These are phyloP conservation scores for Stephania japonica DNA, from an alignment of 164 flowering plant genomes.

Conservation along the genomic window DNA sequence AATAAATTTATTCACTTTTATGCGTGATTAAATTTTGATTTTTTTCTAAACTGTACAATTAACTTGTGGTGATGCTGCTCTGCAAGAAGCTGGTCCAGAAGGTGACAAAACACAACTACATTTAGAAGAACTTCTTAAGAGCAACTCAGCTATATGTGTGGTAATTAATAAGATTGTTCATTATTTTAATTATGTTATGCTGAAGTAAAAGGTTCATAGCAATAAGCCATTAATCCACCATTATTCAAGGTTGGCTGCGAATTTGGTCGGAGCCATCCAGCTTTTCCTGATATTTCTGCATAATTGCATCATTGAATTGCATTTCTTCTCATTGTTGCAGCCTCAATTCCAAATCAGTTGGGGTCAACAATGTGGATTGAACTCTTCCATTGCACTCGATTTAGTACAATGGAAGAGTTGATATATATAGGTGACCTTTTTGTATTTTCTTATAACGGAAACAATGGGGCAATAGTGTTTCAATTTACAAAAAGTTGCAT, in stretches of 20 bases:
- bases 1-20: too few species aligned
- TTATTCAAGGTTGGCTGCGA: background rate
- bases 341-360: background rate
- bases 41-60: background rate
- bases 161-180: slow-evolving; percentile 29
- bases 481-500: too few species aligned
- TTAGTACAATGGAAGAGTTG: background rate
- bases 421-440: background rate
- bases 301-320: background rate
- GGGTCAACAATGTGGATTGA: too few species aligned
- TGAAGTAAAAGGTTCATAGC: background rate
- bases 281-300: background rate
- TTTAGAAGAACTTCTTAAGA: slow-evolving; percentile 89
- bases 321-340: background rate
- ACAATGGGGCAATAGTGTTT: too few species aligned
- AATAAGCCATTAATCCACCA: background rate
- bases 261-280: background rate
- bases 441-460: too few species aligned
- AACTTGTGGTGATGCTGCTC: slow-evolving; percentile 7
- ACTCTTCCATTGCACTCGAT: too few species aligned
- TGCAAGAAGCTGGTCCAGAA: slow-evolving; percentile 88
- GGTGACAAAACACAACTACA: slow-evolving; percentile 87
- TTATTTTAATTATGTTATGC: background rate
- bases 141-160: slow-evolving; percentile 76
- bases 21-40: too few species aligned